Base-by-base conservation (phyloP, 495 filamentous ascomycete genomes). In the Penicillium pancosmium region DNA sequence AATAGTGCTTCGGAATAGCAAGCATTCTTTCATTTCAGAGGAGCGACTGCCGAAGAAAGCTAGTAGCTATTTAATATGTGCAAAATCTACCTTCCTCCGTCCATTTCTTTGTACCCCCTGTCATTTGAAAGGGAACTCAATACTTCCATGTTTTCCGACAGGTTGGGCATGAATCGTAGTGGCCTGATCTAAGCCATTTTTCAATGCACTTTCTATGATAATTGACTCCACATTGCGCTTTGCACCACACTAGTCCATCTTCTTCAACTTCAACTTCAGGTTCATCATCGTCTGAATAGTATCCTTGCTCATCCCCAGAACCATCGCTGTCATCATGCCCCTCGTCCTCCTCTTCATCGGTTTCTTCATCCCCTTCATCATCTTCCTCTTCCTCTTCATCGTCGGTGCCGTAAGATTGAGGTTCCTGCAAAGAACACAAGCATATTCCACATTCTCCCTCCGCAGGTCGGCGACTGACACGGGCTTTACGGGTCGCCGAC, bases 391-490 rank as follows among this genome's bases (percentile, higher is more conserved):
- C 10, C 27, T 18, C 33, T 16, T 33, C 55, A 12, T 25, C 18
- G 3, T 8, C 33, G 13, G 27, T 11, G 11, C 41, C n/a, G 8
- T 54, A 16, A 46, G 16, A n/a, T 21, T 49, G 27, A 2, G 41
- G 3, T 49, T 2, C 27, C 27, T 62, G 27, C 27, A 60, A 38
- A 38, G 50, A 4, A 12, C 51, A 58, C 31, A 85, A 85, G 66
- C 89, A 91, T 64, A 92, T 89, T 1, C 84, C 84, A 63, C 89
- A 91, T 57, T 91, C 87, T 18, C 85, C 88, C 44, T 89, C 86
- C 1, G 83, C 56, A 9, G 72, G 62, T 51, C 82, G 84, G 44
- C 82, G 80, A 23, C 73, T 77, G 18, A 71, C 64, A 19, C 57
- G 4, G 10, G 27, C 8, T 31, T 6, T 9, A 31, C 8, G 5